A percentile compares a stretch with the other conserved stretches of the same genome.
Conservation (phyloP, 371 early-diverging fungal species). For the Actinomucor elegans region DNA sequence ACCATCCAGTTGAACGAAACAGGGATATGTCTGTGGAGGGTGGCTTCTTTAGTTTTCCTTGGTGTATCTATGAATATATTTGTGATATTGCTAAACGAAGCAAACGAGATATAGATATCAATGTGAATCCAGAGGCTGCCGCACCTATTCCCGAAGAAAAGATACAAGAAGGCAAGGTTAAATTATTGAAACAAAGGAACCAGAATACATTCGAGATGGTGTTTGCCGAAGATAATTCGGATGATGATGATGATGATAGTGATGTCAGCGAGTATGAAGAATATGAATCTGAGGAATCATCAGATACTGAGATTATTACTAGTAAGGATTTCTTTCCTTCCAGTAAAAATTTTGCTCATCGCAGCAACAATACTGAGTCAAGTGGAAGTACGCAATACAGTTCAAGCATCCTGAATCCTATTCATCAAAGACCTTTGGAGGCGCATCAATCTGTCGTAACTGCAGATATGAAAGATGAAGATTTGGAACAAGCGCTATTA, state of each 20-base stretch:
- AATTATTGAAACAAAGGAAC: no score
- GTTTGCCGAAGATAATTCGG: neutral
- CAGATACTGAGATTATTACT: neutral
- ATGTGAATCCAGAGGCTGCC: neutral
- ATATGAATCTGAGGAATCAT: neutral
- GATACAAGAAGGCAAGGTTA: neutral
- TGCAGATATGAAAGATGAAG: no score
- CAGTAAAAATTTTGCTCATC: no score
- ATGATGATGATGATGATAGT: neutral
- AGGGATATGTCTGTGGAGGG: constrained; percentile 22
- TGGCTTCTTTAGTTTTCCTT: constrained; percentile 61
- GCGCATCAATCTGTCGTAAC: constrained; percentile 5
- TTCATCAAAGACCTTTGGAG: neutral
- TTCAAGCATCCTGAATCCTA: neutral
- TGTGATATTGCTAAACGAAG: constrained; percentile 51
- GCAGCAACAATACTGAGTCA: no score
- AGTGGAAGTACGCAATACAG: no score
- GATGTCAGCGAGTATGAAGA: neutral
- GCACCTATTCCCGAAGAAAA: constrained; percentile 16
- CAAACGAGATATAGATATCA: neutral
- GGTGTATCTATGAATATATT: constrained; percentile 57
- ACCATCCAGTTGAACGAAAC: constrained; percentile 44
- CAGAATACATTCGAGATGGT: no score
- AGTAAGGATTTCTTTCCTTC: no score
- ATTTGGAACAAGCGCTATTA: no score